Evolutionary conservation across 2,329 filamentous ascomycete genomes (phyloP).

Genomic region (Trichophyton simii): DNA sequence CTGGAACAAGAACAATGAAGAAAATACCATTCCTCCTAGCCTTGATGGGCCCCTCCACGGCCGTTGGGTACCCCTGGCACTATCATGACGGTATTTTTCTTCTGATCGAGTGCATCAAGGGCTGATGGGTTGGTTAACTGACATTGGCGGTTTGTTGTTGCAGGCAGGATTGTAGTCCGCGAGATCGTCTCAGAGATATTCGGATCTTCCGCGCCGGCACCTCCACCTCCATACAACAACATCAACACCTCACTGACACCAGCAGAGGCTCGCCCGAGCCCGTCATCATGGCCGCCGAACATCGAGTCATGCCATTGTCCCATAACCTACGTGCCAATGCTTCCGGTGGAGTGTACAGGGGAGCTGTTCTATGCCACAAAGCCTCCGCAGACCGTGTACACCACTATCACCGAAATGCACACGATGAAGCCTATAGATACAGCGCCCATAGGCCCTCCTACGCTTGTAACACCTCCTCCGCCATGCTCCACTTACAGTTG

Average conservation of each 20-base stretch:
- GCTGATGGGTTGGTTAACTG: background rate
- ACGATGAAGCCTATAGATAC: background rate
- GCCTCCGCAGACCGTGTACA: constrained; percentile 5
- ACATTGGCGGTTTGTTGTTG: background rate
- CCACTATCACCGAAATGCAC: constrained; percentile 8
- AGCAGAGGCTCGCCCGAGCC: background rate
- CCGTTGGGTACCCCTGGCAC: background rate
- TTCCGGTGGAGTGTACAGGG: background rate
- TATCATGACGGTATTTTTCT: background rate
- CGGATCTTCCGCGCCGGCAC: background rate
- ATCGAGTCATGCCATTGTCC: background rate
- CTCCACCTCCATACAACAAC: background rate
- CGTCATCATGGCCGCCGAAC: background rate
- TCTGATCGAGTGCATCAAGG: background rate
- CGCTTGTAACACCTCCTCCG: constrained; percentile 8
- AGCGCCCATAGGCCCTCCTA: background rate
- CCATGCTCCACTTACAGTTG: constrained; percentile 8
- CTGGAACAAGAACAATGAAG: background rate
- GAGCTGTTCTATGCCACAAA: background rate
- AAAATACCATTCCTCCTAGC: background rate
- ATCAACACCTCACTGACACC: background rate
- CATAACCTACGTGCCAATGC: background rate
- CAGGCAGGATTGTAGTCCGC: background rate
- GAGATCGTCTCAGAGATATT: background rate
- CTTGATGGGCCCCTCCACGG: background rate